These are phyloP conservation scores for Stachybotrys echinatus DNA, from an alignment of 2,329 filamentous ascomycete genomes.

Conservation along the genomic window DNA sequence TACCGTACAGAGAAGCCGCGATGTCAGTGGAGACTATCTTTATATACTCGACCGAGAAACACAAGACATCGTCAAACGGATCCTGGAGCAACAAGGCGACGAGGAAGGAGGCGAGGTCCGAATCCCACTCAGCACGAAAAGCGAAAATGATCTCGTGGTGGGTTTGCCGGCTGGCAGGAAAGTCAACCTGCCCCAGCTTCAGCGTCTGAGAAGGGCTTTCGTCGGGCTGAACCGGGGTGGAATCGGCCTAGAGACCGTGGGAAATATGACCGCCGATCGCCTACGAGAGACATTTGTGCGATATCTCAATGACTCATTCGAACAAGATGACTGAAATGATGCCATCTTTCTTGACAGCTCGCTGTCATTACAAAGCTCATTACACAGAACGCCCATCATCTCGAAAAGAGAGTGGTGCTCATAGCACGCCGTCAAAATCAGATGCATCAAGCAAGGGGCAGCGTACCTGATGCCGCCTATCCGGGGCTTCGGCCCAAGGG, in stretches of 20 bases:
- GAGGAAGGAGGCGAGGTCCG: slow-evolving; percentile 55
- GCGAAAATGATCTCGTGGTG: slow-evolving; percentile 49
- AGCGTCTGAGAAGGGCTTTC: slow-evolving; percentile 72
- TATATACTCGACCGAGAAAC: slow-evolving; percentile 76
- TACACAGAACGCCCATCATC: too few relatives aligned
- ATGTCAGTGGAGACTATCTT: slow-evolving; percentile 68
- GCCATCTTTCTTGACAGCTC: neutral
- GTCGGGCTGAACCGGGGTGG: slow-evolving; percentile 69
- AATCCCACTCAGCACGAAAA: slow-evolving; percentile 31
- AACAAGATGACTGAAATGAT: slow-evolving; percentile 42
- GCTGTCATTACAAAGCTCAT: too few relatives aligned
- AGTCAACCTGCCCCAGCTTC: slow-evolving; percentile 68
- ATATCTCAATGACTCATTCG: slow-evolving; percentile 62
- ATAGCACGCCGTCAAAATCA: too few relatives aligned
- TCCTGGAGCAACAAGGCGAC: slow-evolving; percentile 65
- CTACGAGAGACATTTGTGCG: slow-evolving; percentile 60
- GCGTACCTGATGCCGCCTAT: too few relatives aligned
- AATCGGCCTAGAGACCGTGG: slow-evolving; percentile 53
- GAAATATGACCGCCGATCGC: slow-evolving; percentile 47
- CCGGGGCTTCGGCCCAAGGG: too few relatives aligned
- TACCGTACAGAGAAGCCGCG: slow-evolving; percentile 58
- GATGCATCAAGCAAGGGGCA: too few relatives aligned
- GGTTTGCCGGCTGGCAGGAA: slow-evolving; percentile 58
- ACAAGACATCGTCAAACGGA: slow-evolving; percentile 66
- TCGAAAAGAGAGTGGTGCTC: too few relatives aligned